Evolutionary conservation across 2,329 filamentous ascomycete genomes (phyloP).

Genomic region (Colletotrichum salicis): DNA sequence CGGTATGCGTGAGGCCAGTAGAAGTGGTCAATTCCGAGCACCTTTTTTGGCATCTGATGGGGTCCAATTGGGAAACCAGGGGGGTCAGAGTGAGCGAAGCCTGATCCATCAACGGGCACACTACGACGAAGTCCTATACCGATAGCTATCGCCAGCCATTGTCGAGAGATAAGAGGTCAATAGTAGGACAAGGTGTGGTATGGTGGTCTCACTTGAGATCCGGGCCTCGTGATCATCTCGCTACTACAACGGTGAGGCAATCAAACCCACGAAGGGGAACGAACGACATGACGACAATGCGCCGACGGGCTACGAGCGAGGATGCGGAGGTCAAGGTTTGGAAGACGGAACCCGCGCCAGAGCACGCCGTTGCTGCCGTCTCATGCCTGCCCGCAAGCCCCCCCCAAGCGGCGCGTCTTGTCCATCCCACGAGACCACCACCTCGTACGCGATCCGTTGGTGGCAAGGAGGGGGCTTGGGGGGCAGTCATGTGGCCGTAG

Average conservation of each 20-base stretch:
- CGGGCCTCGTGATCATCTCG: conserved; percentile 17
- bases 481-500: conserved; percentile 24
- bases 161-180: neutral
- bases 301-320: neutral
- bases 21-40: neutral
- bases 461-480: conserved; percentile 1
- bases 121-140: neutral
- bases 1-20: neutral
- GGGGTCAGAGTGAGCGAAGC: neutral
- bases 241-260: neutral
- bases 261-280: neutral
- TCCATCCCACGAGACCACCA: conserved; percentile 17
- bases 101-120: neutral
- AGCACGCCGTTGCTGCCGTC: conserved; percentile 3
- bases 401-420: neutral
- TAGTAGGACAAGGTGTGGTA: neutral
- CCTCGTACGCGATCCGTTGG: neutral
- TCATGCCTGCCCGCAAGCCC: neutral
- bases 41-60: neutral
- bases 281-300: conserved; percentile 5
- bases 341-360: neutral
- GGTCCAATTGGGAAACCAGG: neutral
- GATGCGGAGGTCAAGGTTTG: neutral
- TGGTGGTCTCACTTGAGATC: conserved; percentile 7
- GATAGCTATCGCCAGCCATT: neutral